Base-by-base conservation (phyloP, 345 rosid genomes). In the Aquilaria malaccensis region DNA sequence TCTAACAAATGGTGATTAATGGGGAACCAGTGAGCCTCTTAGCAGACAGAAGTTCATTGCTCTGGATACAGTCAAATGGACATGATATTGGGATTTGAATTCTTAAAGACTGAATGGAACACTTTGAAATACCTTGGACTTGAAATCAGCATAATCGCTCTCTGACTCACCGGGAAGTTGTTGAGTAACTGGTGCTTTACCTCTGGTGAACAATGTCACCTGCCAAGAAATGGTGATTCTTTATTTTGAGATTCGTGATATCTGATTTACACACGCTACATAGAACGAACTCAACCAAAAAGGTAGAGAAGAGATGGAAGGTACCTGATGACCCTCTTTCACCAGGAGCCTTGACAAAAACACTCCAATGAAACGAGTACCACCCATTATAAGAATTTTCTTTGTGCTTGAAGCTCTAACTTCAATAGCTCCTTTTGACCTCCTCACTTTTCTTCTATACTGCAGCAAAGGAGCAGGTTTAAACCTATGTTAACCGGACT, bases 311-410 rank as follows among this genome's bases (percentile, higher is more conserved):
- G 47, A 50, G 33, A 58, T 10, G 15, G 30, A 6, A 3, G 11
- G 52, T 69, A 90, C 97, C 93, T 86, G 89, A 70, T 94, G 95
- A 49, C 99, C 96, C 56, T 90, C 96, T 77, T 90, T 81, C 70
- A 90, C 86, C 56, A 90, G 98, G 54, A 88, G 91, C 71, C 96
- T 86, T 5, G 96, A 90, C 79, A 90, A 72, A 75, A 94, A 88
- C 46, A 93, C 15, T 72, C 97, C 97, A 51, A 90, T 90, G 65
- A 90, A 94, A 54, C 99, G 73, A 62, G 97, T 94, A 30, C 97
- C 99, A 37, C 99, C 99, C 97, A 90, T 90, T 63, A 94, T 81
- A 60, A 94, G 96, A 77, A 90, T 90, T 67, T 86, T 90, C 85
- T 88, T 90, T 49, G 82, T 74, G 60, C 78, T 73, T n/a, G 96